Evolutionary conservation across 108 stramenopile species (phyloP), one percentile per base, ranked within the genome.

Genomic region (Seminavis robusta): DNA sequence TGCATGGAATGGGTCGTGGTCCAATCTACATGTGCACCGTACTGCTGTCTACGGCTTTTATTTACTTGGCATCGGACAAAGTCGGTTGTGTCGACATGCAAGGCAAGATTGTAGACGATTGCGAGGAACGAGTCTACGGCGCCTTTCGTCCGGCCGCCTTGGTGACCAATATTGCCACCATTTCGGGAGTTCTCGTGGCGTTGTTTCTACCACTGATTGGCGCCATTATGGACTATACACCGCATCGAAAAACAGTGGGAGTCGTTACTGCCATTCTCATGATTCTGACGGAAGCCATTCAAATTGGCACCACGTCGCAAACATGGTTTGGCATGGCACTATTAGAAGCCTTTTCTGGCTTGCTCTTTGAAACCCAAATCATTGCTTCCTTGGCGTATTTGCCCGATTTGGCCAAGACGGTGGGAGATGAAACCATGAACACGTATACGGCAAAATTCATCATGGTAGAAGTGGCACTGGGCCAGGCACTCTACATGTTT

Each of bases 321-420:
- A 84, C 83, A 3, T 84, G 83, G 83, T 84, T 81, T 48, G 33
- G 50, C 38, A 84, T 80, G 83, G 61, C 74, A 7, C 73, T 84
- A 21, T 47, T 84, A 10, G 79, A 84, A 55, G 73, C 77, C 23
- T 8, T 84, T 13, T 55, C 67, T 8, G 79, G 73, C 17, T 74
- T 74, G 31, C 24, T 79, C 20, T 84, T 71, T 43, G 63, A 73
- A 15, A 52, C 59, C 37, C 41, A 59, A 46, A 29, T 68, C 10
- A 27, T 64, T 20, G 30, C 47, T 10, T 33, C 51, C 15, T 75
- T 38, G 55, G 74, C 74, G 28, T 75, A 75, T 50, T n/a, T 68
- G 8, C 81, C 81, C 1, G 77, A 82, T 30, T 69, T 76, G 43
- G 59, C 63, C 10, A 58, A 50, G 20, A 20, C 38, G 23, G 74